Evolutionary conservation across 2,329 filamentous ascomycete species (phyloP), one percentile per base, ranked within the genome.

Genomic region (Diaporthe sp.): DNA sequence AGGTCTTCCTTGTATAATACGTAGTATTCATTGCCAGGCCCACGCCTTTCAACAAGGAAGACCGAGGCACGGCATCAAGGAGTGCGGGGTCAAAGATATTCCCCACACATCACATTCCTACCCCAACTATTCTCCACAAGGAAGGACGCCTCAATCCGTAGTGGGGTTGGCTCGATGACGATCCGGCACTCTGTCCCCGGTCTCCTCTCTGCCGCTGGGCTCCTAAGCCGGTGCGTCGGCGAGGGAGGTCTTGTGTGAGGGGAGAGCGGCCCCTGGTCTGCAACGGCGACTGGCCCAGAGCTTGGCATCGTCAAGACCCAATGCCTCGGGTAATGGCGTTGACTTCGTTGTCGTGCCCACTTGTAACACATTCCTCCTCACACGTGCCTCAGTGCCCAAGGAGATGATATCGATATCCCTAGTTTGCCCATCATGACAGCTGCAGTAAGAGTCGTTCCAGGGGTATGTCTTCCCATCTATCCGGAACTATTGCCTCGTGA

Each of bases 371-470:
- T 9, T 12, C 30, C 44, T 39, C 44, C 32, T 12, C 19, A 19
- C 12, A n/a, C 17, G 15, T 53, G 25, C 9, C 10, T 13, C 4
- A n/a, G 12, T 51, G 4, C 5, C n/a, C 37, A 32, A 47, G 10
- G 51, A 58, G 25, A 61, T 71, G 32, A 39, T 30, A 51, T 30
- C 6, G 1, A 32, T 5, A 51, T 39, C 30, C 7, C 19, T 8
- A 61, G 32, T 10, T 42, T 42, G 56, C 56, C 59, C 69, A 71
- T 47, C 70, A 83, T 83, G 81, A 79, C 77, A 73, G 79, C 80
- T 30, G 79, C 79, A 30, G 77, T 84, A 63, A 79, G 83, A 74
- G 79, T 83, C 22, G 75, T 77, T 13, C 82, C 83, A n/a, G 82
- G 77, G 75, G 83, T 84, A 70, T 80, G 83, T 81, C 17, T 25